phyloP scores from a whole-genome alignment of 2,329 filamentous ascomycete genomes.

The Beauveria sp. region DNA sequence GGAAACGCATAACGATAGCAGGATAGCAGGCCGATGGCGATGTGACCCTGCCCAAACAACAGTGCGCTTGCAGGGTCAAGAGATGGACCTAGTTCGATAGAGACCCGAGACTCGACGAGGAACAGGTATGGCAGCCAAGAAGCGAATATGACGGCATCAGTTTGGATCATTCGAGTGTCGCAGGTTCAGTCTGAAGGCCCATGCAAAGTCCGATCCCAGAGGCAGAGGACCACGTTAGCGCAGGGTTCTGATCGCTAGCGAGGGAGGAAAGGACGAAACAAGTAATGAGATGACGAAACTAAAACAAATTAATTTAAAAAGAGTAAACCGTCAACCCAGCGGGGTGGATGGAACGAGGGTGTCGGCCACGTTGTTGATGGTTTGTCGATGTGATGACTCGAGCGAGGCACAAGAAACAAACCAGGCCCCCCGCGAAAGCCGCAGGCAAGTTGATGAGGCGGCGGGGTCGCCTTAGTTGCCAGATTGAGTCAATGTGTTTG shows the following conservation, averaged over 20 bases:
- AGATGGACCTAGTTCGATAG: too few species aligned
- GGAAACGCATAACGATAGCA: neutral
- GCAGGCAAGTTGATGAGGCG: neutral
- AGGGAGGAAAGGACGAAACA: neutral
- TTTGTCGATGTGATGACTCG: neutral
- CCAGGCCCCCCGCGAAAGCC: neutral
- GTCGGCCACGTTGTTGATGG: neutral
- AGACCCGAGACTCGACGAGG: neutral
- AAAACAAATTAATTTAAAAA: neutral
- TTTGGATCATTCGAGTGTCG: neutral
- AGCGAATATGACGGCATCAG: neutral
- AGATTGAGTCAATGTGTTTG: neutral
- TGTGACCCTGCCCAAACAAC: neutral
- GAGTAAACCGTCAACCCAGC: too few species aligned
- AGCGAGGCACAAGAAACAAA: neutral
- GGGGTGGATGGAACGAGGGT: too few species aligned
- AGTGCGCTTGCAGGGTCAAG: too few species aligned
- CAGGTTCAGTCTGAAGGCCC: slow-evolving; percentile 1
- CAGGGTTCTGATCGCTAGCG: neutral
- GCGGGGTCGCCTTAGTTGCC: neutral
- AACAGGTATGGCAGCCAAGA: neutral
- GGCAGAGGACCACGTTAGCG: neutral
- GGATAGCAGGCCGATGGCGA: neutral
- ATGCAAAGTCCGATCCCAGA: slow-evolving; percentile 1
- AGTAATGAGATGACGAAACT: neutral